These are phyloP conservation scores for Heliamphora exappendiculata DNA, from an alignment of 148 eudicot genomes.

Conservation along the genomic window DNA sequence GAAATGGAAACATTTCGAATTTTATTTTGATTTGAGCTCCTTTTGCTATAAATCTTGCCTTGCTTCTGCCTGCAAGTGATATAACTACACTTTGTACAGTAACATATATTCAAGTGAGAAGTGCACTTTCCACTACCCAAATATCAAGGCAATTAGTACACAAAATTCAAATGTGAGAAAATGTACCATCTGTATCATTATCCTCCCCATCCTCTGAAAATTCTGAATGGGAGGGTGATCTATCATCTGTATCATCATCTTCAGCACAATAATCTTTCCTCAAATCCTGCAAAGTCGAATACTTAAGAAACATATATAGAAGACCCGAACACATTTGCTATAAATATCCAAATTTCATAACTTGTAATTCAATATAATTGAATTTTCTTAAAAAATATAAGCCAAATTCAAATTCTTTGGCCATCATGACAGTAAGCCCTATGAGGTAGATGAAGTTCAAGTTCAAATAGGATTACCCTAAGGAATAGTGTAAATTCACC, in stretches of 20 bases:
- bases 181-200: conserved; percentile 32
- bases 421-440: neutral
- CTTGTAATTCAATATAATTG: neutral
- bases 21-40: neutral
- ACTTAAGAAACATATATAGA: neutral
- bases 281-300: conserved; percentile 29
- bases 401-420: neutral
- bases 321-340: neutral
- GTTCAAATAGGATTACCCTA: no score
- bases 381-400: neutral
- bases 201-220: conserved; percentile 39
- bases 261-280: conserved; percentile 41
- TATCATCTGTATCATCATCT: conserved; percentile 28
- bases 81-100: neutral
- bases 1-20: neutral
- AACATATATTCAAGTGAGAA: neutral
- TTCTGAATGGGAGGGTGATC: conserved; percentile 28
- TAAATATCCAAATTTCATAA: neutral
- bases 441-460: no score
- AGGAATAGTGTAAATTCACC: no score
- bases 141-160: neutral
- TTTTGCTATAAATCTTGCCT: conserved; percentile 10
- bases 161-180: neutral
- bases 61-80: neutral
- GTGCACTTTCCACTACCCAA: neutral